Percentiles rank a stretch among this genome's conserved stretches.
These are phyloP conservation scores for Triangularia verruculosa DNA, from an alignment of 2,329 filamentous ascomycete species.

Conservation along the genomic window DNA sequence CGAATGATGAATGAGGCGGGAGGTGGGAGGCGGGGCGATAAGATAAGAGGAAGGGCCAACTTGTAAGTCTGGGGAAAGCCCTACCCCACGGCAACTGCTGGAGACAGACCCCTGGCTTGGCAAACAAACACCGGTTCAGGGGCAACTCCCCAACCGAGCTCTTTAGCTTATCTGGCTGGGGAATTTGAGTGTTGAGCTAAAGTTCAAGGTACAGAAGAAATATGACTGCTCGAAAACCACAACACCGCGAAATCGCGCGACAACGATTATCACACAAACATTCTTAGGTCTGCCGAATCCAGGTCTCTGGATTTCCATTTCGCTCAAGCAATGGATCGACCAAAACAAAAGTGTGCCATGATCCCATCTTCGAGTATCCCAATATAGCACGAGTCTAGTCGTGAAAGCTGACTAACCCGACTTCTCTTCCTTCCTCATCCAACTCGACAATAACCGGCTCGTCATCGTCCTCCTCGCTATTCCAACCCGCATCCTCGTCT, in stretches of 20 bases:
- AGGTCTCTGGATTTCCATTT: too few species aligned
- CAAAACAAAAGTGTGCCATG: background rate
- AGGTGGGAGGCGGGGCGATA: constrained; percentile 17
- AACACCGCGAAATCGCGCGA: too few species aligned
- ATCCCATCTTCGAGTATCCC: background rate
- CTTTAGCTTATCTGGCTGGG: too few species aligned
- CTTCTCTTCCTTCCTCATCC: constrained; percentile 50
- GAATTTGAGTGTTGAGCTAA: too few species aligned
- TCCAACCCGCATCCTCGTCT: constrained; percentile 35
- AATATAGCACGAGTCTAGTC: too few species aligned
- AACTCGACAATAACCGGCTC: constrained; percentile 52
- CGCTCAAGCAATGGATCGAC: background rate
- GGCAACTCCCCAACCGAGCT: too few species aligned
- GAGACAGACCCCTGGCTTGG: background rate
- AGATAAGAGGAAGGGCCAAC: constrained; percentile 14
- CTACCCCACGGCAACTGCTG: background rate
- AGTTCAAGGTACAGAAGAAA: background rate
- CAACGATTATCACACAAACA: too few species aligned
- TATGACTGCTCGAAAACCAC: background rate
- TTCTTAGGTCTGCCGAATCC: too few species aligned
- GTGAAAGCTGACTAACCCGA: constrained; percentile 47
- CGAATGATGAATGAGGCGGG: background rate
- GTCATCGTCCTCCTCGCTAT: constrained; percentile 47
- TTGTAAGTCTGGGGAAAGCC: background rate
- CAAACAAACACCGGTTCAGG: background rate